Conservation (phyloP, 2,329 filamentous ascomycete genomes). For the Pseudovirgaria hyperparasitica region DNA sequence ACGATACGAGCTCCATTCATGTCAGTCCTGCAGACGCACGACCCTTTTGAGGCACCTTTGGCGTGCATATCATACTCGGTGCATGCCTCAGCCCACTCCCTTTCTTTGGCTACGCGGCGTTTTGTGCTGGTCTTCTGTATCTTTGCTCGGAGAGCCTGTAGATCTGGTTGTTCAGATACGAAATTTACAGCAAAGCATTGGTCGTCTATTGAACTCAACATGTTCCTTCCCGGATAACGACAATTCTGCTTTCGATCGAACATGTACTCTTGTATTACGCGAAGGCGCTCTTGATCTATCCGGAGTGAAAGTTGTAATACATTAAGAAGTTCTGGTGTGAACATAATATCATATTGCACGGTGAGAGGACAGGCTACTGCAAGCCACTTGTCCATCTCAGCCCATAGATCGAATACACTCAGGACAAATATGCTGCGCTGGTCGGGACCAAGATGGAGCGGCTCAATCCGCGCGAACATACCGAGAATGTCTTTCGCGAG, state of each 20-base stretch:
- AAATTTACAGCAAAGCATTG: conserved; percentile 33
- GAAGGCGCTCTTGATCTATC: conserved; percentile 36
- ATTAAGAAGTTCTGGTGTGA: conserved; percentile 37
- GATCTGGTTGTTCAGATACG: conserved; percentile 14
- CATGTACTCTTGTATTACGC: conserved; percentile 35
- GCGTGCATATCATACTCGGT: conserved; percentile 23
- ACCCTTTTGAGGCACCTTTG: conserved; percentile 14
- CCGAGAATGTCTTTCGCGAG: conserved; percentile 19
- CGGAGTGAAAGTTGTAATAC: conserved; percentile 35
- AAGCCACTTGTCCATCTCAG: conserved; percentile 37
- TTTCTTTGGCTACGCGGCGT: conserved; percentile 17
- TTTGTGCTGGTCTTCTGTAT: conserved; percentile 19
- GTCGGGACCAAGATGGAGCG: conserved; percentile 25
- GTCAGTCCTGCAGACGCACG: conserved; percentile 13
- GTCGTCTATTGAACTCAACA: conserved; percentile 28
- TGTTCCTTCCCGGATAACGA: conserved; percentile 15
- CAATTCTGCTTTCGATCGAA: conserved; percentile 6
- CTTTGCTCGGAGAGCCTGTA: conserved; percentile 15
- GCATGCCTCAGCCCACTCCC: conserved; percentile 18
- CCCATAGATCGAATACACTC: conserved; percentile 41
- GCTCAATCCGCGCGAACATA: conserved; percentile 22
- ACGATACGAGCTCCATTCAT: conserved; percentile 5
- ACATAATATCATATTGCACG: conserved; percentile 33
- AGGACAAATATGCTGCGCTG: conserved; percentile 38
- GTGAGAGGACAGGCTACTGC: conserved; percentile 32